These are phyloP conservation scores for Centaurea solstitialis DNA, from an alignment of 129 eudicot genomes.

Conservation along the genomic window DNA sequence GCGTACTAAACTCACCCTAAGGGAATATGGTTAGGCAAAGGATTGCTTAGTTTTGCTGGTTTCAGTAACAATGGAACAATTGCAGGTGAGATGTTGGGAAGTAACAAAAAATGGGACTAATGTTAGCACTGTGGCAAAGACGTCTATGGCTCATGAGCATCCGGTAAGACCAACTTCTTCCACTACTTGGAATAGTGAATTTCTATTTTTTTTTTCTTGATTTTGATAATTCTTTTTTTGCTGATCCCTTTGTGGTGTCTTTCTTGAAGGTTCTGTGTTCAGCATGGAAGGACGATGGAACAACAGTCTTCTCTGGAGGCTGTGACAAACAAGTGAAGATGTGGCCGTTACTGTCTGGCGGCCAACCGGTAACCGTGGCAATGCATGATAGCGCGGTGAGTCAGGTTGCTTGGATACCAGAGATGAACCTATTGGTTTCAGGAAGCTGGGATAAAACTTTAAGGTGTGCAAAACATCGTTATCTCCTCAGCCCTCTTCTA, in stretches of 20 bases:
- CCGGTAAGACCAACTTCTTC: slow-evolving; percentile 62
- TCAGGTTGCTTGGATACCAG: slow-evolving; percentile 95
- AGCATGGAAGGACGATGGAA: slow-evolving; percentile 97
- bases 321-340: slow-evolving; percentile 96
- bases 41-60: neutral
- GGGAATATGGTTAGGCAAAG: too few species aligned
- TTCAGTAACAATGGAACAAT: neutral
- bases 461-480: slow-evolving; percentile 40
- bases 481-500: neutral
- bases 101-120: slow-evolving; percentile 59
- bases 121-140: slow-evolving; percentile 61
- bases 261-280: slow-evolving; percentile 77
- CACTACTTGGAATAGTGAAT: neutral
- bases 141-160: slow-evolving; percentile 81
- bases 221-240: neutral
- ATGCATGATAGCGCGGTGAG: slow-evolving; percentile 89
- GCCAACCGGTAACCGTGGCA: slow-evolving; percentile 83
- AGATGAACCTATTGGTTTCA: slow-evolving; percentile 76
- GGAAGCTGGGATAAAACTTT: slow-evolving; percentile 98
- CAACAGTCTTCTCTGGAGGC: slow-evolving; percentile 94
- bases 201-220: neutral
- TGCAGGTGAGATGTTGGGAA: slow-evolving; percentile 98
- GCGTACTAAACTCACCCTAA: too few species aligned
- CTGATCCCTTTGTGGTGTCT: neutral
- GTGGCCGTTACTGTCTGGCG: slow-evolving; percentile 86